These are phyloP conservation scores for Clonostachys byssicola DNA, from an alignment of 2,329 filamentous ascomycete genomes.

Conservation along the genomic window DNA sequence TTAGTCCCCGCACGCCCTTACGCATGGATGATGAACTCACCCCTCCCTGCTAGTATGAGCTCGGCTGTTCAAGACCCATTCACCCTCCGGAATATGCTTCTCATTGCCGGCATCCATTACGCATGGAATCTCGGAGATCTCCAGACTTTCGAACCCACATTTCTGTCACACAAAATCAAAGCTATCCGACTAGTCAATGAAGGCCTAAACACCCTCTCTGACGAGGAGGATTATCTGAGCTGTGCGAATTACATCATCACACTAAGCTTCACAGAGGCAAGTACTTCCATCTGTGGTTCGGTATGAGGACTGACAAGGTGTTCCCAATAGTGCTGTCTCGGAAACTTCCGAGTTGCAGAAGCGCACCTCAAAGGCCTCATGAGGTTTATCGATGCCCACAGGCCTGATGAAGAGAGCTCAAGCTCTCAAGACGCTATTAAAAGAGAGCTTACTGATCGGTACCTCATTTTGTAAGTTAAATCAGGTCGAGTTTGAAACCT, in stretches of 20 bases:
- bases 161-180: background rate
- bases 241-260: too few relatives aligned
- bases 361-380: background rate
- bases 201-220: too few relatives aligned
- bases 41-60: background rate
- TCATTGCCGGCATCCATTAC: background rate
- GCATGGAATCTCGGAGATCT: background rate
- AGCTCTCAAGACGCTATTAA: background rate
- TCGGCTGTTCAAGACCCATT: background rate
- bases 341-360: background rate
- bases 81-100: background rate
- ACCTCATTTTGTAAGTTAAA: background rate
- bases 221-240: too few relatives aligned
- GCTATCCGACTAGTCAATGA: background rate
- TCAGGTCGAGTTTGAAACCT: too few relatives aligned
- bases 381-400: background rate
- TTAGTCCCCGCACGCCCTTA: too few relatives aligned
- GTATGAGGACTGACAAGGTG: too few relatives aligned
- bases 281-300: too few relatives aligned
- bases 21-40: too few relatives aligned
- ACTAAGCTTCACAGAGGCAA: too few relatives aligned
- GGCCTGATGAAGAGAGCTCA: background rate
- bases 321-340: background rate
- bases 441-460: background rate
- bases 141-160: background rate